These are phyloP conservation scores for Coemansia asiatica DNA, from an alignment of 192 early-diverging fungal genomes.

Conservation along the genomic window DNA sequence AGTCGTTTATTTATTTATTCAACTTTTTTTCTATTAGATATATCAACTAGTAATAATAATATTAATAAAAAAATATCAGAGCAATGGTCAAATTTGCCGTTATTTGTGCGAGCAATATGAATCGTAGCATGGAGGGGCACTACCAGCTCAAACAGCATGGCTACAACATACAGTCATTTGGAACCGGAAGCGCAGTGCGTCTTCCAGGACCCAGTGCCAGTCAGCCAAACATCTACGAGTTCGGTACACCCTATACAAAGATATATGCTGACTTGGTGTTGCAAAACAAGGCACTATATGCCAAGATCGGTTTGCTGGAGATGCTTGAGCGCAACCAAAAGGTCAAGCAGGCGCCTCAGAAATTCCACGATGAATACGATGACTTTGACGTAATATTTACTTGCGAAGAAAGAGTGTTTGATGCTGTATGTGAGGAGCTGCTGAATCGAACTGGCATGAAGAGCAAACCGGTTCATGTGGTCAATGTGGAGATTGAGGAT, in stretches of 20 bases:
- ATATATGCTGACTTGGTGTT: constrained; percentile 78
- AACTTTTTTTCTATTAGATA: background rate
- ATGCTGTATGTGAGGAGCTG: constrained; percentile 90
- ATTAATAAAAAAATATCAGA: background rate
- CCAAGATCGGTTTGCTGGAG: constrained; percentile 78
- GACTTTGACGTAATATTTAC: constrained; percentile 92
- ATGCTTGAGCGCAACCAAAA: constrained; percentile 96
- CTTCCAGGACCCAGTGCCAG: constrained; percentile 84
- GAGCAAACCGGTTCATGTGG: constrained; percentile 80
- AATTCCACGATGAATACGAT: constrained; percentile 73
- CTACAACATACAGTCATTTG: constrained; percentile 84
- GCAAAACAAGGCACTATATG: constrained; percentile 73
- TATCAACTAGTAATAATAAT: background rate
- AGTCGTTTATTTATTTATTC: background rate
- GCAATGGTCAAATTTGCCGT: constrained; percentile 84
- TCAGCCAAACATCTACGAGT: constrained; percentile 88
- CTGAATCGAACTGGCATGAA: constrained; percentile 64
- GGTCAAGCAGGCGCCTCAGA: constrained; percentile 87
- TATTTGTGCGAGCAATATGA: constrained; percentile 96
- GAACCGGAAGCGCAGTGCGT: constrained; percentile 87
- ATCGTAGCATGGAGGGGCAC: constrained; percentile 96
- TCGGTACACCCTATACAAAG: constrained; percentile 90
- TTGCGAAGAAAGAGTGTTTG: constrained; percentile 94
- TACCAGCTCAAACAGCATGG: constrained; percentile 70
- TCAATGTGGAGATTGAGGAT: constrained; percentile 96